phyloP scores from a whole-genome alignment of 306 rosid genomes.

The Castanopsis chinensis region DNA sequence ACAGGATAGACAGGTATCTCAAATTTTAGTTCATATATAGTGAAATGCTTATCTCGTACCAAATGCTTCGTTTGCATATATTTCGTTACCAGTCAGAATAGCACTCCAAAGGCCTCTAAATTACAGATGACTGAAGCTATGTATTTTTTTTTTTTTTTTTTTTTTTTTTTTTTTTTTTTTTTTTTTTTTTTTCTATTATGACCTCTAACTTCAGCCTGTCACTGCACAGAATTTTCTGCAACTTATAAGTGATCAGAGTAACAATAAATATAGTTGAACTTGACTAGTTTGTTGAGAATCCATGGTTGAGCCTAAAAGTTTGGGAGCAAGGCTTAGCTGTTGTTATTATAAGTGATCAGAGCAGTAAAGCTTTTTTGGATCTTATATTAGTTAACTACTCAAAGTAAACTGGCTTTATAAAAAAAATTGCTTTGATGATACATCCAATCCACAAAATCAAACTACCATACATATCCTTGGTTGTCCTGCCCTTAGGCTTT shows the following conservation, averaged over 20 bases:
- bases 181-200: not conserved
- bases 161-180: too few relatives aligned
- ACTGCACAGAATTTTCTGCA: not conserved
- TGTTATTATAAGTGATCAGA: not conserved
- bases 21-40: not conserved
- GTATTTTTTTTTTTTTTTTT: too few relatives aligned
- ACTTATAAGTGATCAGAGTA: not conserved
- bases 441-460: too few relatives aligned
- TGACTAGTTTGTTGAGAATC: too few relatives aligned
- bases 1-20: slow-evolving; percentile 55
- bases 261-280: too few relatives aligned
- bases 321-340: too few relatives aligned
- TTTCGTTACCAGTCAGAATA: not conserved
- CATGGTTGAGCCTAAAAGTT: too few relatives aligned
- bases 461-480: too few relatives aligned
- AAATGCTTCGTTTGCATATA: not conserved
- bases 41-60: not conserved
- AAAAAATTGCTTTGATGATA: too few relatives aligned
- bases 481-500: too few relatives aligned
- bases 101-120: not conserved
- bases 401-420: too few relatives aligned
- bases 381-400: not conserved
- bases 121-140: not conserved
- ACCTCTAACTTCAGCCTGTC: not conserved
- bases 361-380: not conserved